phyloP scores from a whole-genome alignment of 2,329 filamentous ascomycete species.

The Diatrype stigma region DNA sequence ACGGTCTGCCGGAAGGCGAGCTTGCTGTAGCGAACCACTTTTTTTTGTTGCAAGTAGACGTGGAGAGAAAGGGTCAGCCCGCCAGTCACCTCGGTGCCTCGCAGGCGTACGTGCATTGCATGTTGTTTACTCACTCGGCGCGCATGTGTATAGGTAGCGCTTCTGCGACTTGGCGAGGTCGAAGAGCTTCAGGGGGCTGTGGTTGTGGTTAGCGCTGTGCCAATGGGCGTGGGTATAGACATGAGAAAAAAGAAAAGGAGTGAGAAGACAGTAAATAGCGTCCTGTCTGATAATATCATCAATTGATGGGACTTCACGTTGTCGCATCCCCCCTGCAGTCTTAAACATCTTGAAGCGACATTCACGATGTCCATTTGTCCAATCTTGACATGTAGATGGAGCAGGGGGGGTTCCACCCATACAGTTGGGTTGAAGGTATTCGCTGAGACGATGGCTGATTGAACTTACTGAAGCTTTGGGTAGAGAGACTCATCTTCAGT shows the following conservation, averaged over 20 bases:
- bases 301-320: too few species aligned
- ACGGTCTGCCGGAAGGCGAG: conserved; percentile 67
- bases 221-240: background rate
- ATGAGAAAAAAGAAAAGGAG: background rate
- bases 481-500: conserved; percentile 12
- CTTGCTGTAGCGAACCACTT: conserved; percentile 30
- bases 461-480: conserved; percentile 20
- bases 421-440: background rate
- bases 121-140: conserved; percentile 47
- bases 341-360: too few species aligned
- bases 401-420: background rate
- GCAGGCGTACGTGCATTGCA: too few species aligned
- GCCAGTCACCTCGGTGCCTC: too few species aligned
- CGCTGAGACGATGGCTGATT: background rate
- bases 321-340: too few species aligned
- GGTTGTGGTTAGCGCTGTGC: background rate
- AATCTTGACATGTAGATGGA: too few species aligned
- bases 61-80: too few species aligned
- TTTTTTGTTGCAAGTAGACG: conserved; percentile 15
- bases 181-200: conserved; percentile 40
- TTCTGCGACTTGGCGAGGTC: conserved; percentile 34
- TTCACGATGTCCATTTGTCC: too few species aligned
- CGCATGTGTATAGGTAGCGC: conserved; percentile 40
- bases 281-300: background rate
- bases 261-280: too few species aligned